Base-by-base conservation (phyloP, 75 land plant species). In the Pseudotsuga menziesii region DNA sequence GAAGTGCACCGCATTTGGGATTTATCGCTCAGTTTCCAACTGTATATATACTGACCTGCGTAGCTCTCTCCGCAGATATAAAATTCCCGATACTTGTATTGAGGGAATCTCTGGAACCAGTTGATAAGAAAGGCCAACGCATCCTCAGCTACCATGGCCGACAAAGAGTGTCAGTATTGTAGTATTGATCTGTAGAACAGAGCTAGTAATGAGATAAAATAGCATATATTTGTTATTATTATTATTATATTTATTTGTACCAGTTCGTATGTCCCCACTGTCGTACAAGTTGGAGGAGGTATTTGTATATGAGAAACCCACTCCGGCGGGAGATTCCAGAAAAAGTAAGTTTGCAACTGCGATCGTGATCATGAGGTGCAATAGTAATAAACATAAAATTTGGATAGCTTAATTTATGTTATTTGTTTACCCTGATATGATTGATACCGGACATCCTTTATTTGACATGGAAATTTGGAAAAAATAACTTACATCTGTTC, bases 41-140 rank as follows among this genome's bases (percentile, higher is more conserved):
- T 20, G 5, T 27, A 58, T 22, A 25, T 60, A 16, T 9, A 29
- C 75, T n/a, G 81, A 96, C 98, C 98, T 59, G 92, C 96, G 83
- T 96, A 96, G 77, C 98, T 96, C 81, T 96, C 98, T 58, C 98
- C 98, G 14, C 90, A 54, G 11, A 96, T 87, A 79, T 96, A 96
- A 75, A 96, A 93, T n/a, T 93, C 98, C 13, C 96, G 76, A 71
- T 80, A 16, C 79, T 84, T 91, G 78, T 91, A 96, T 58, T 87
- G 88, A 17, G 98, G 98, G 71, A 93, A 96, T 58, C 96, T 90
- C 63, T 81, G 61, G 77, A 96, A 79, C 98, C 98, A 96, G 25
- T 74, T 77, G 15, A 86, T 52, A 58, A 96, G 76, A 74, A 96
- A 96, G 1, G 62, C 70, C 14, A 88, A 77, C 23, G 88, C 69